phyloP scores from a whole-genome alignment of 1,284 basidiomycete genomes.

The Ceratobasidium sp. region DNA sequence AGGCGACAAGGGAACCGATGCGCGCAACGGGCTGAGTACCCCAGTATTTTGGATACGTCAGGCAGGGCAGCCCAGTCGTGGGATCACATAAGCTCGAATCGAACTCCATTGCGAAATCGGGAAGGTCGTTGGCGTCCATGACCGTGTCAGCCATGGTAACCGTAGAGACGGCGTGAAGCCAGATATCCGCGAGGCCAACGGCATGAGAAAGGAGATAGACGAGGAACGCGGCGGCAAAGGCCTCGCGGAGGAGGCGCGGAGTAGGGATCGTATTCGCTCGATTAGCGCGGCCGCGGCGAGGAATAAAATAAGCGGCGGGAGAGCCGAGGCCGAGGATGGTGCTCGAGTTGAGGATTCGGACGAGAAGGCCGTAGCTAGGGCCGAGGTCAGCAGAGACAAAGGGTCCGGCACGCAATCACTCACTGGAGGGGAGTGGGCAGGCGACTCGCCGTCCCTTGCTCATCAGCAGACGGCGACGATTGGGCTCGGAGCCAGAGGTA shows the following conservation, averaged over 20 bases:
- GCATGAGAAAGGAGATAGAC: conserved; percentile 37
- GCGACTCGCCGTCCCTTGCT: conserved; percentile 7
- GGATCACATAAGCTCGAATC: conserved; percentile 16
- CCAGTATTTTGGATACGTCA: conserved; percentile 7
- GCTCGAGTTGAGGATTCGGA: conserved; percentile 40
- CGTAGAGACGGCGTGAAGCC: conserved; percentile 27
- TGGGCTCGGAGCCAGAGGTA: conserved; percentile 34
- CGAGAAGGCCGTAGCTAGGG: conserved; percentile 35
- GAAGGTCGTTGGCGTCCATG: background rate
- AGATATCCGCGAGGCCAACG: conserved; percentile 38
- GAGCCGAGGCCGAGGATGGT: conserved; percentile 40
- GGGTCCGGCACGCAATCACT: background rate
- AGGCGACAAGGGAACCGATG: background rate
- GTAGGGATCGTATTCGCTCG: background rate
- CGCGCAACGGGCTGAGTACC: background rate
- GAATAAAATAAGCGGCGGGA: conserved; percentile 18
- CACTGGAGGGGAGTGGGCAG: conserved; percentile 34
- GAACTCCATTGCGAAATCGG: conserved; percentile 24
- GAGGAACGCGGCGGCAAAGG: conserved; percentile 34
- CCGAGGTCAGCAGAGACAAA: conserved; percentile 2
- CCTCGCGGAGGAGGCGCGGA: conserved; percentile 35
- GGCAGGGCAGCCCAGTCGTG: conserved; percentile 10
- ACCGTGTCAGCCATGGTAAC: conserved; percentile 7
- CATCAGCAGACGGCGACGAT: conserved; percentile 17
- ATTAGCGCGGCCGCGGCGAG: background rate